Conservation (phyloP, 2,329 filamentous ascomycete genomes). For the Colletotrichum liaoningense region DNA sequence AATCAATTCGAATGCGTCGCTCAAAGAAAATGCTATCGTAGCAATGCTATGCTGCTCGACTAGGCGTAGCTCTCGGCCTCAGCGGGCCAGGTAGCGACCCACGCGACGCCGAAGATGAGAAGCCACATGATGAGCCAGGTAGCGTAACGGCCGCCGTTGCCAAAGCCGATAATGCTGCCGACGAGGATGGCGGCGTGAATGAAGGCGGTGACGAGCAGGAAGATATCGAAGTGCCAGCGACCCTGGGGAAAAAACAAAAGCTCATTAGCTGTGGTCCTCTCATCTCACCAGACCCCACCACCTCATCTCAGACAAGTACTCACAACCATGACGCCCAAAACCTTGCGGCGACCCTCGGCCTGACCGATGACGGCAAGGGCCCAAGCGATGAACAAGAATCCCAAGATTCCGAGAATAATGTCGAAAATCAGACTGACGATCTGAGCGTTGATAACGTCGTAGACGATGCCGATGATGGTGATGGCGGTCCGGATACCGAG, state of each 20-base stretch:
- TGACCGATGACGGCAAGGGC: conserved; percentile 27
- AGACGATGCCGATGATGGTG: conserved; percentile 13
- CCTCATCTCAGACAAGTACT: neutral
- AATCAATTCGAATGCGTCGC: too few relatives aligned
- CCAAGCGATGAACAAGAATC: conserved; percentile 30
- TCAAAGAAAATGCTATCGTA: too few relatives aligned
- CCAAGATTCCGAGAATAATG: conserved; percentile 14
- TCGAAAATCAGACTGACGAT: conserved; percentile 17
- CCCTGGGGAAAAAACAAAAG: neutral
- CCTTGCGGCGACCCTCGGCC: conserved; percentile 26
- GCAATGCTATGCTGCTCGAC: neutral
- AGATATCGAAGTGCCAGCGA: conserved; percentile 26
- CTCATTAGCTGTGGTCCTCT: neutral
- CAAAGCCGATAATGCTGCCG: conserved; percentile 17
- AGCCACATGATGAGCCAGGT: conserved; percentile 32
- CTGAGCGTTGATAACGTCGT: neutral
- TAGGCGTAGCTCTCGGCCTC: conserved; percentile 19
- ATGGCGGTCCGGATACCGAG: conserved; percentile 24
- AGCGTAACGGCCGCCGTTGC: neutral
- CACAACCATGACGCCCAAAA: conserved; percentile 25
- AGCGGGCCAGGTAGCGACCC: conserved; percentile 26
- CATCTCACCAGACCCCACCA: neutral
- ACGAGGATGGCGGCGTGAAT: conserved; percentile 18
- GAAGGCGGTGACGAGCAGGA: conserved; percentile 13
- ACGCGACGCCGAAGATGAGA: conserved; percentile 29